phyloP scores from a whole-genome alignment of 495 filamentous ascomycete species.

The Hypoxylon rickii region DNA sequence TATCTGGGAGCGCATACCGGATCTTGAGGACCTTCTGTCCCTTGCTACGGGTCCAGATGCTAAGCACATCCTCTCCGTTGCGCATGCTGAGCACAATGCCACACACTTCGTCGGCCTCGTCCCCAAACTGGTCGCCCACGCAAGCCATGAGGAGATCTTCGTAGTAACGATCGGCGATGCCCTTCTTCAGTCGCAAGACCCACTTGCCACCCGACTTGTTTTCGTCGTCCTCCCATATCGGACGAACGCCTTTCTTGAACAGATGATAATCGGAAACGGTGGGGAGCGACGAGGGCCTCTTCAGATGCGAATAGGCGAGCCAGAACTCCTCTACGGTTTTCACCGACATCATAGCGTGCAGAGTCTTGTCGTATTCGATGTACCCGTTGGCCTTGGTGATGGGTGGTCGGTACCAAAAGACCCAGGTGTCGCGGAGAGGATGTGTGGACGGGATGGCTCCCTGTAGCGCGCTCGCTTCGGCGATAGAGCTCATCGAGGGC shows the following conservation, averaged over 20 bases:
- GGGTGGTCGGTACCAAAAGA: slow-evolving; percentile 94
- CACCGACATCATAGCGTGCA: slow-evolving; percentile 80
- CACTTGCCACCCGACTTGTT: slow-evolving; percentile 97
- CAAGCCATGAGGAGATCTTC: slow-evolving; percentile 92
- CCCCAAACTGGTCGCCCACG: slow-evolving; percentile 92
- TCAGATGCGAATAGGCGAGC: slow-evolving; percentile 87
- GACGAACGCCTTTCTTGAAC: slow-evolving; percentile 94
- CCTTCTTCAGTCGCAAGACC: slow-evolving; percentile 95
- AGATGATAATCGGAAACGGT: slow-evolving; percentile 97
- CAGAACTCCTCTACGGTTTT: slow-evolving; percentile 90
- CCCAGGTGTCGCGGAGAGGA: slow-evolving; percentile 83
- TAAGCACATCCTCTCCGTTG: slow-evolving; percentile 94
- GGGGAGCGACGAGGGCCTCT: slow-evolving; percentile 83
- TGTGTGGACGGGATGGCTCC: slow-evolving; percentile 46
- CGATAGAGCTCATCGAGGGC: slow-evolving; percentile 48
- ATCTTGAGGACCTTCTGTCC: slow-evolving; percentile 96
- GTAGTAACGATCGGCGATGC: slow-evolving; percentile 95
- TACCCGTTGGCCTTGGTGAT: slow-evolving; percentile 84
- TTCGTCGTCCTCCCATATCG: slow-evolving; percentile 98
- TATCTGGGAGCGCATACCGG: slow-evolving; percentile 60
- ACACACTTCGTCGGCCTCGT: slow-evolving; percentile 92
- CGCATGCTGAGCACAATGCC: slow-evolving; percentile 92
- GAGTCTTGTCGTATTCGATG: slow-evolving; percentile 97
- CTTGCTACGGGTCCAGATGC: slow-evolving; percentile 93
- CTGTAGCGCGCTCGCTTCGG: slow-evolving; percentile 42